phyloP scores from a whole-genome alignment of 140 eudicot species.

The Ambrosia hybrid region DNA sequence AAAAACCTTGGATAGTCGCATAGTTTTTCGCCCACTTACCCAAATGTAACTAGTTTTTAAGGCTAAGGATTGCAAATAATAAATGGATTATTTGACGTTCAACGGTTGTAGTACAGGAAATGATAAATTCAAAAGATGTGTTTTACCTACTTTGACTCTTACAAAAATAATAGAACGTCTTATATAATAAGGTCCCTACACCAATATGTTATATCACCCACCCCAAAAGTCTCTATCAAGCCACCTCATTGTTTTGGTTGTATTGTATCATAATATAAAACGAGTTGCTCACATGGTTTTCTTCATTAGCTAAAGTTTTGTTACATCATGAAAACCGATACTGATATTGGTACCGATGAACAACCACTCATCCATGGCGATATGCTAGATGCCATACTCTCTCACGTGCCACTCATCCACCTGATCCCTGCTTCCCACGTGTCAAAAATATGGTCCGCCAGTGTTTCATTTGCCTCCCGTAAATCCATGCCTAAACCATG shows the following conservation, averaged over 20 bases:
- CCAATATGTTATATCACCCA: no score
- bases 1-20: no score
- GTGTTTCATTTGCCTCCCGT: constrained; percentile 46
- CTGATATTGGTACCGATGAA: not conserved
- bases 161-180: no score
- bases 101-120: no score
- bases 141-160: no score
- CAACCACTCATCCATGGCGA: constrained; percentile 45
- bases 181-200: no score
- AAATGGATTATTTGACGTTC: no score
- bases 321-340: constrained; percentile 12
- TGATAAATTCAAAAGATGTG: no score
- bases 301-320: not conserved
- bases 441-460: constrained; percentile 57
- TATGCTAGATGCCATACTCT: constrained; percentile 44
- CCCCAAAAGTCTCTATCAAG: not conserved
- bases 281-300: not conserved
- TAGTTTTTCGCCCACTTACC: no score
- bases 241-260: not conserved
- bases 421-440: constrained; percentile 51
- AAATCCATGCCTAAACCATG: constrained; percentile 50
- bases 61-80: no score
- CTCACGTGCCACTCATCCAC: constrained; percentile 60
- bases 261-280: no score
- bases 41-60: no score